phyloP scores from a whole-genome alignment of 2,329 filamentous ascomycete genomes.

The Emergomyces pasteurianus region DNA sequence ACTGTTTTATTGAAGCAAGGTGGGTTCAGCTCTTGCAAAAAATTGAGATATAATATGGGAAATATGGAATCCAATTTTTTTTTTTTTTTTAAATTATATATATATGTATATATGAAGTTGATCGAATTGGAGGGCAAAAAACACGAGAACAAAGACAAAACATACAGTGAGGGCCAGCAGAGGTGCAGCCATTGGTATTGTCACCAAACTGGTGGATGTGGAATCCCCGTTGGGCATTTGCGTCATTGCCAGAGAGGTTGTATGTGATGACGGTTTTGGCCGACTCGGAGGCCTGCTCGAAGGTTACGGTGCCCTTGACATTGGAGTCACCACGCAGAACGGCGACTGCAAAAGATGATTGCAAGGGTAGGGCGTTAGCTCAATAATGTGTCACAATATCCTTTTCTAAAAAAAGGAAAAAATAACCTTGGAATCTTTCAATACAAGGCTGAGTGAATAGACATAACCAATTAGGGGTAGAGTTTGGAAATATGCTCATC shows the following conservation, averaged over 20 bases:
- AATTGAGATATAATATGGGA: background rate
- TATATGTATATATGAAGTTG: background rate
- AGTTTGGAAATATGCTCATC: constrained; percentile 4
- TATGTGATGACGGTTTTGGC: constrained; percentile 76
- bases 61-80: no score
- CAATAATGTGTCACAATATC: constrained; percentile 4
- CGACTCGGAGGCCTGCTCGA: constrained; percentile 81
- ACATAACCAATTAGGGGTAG: background rate
- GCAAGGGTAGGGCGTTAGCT: background rate
- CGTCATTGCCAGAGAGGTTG: constrained; percentile 83
- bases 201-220: constrained; percentile 98
- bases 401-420: constrained; percentile 7
- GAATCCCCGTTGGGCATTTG: constrained; percentile 94
- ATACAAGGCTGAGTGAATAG: constrained; percentile 2
- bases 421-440: no score
- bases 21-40: background rate
- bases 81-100: no score
- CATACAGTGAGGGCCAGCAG: constrained; percentile 93
- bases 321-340: constrained; percentile 97
- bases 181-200: constrained; percentile 99
- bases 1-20: constrained; percentile 41
- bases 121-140: background rate
- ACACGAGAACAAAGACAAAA: constrained; percentile 14
- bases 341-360: constrained; percentile 57
- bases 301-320: constrained; percentile 83